A percentile compares a stretch with the other conserved stretches of the same genome.
Evolutionary conservation across 2,329 filamentous ascomycete genomes (phyloP).

Genomic region (Leptoxyphium fumago): DNA sequence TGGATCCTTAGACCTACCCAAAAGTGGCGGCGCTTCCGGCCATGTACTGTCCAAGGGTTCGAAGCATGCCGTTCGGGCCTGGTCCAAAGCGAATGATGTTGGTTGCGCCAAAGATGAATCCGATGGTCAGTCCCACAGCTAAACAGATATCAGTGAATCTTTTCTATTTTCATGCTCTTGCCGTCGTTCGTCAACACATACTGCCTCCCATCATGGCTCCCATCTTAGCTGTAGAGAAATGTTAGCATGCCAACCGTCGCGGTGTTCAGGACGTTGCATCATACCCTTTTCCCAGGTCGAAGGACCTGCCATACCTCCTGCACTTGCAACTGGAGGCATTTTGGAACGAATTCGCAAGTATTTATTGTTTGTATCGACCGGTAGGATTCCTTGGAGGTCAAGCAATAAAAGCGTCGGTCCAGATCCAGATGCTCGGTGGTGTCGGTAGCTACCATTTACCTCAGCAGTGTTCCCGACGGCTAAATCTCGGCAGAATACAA

Average conservation of each 20-base stretch:
- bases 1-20: slow-evolving; percentile 45
- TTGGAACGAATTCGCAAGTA: not conserved
- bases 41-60: slow-evolving; percentile 95
- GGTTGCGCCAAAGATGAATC: slow-evolving; percentile 85
- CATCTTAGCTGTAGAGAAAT: slow-evolving; percentile 64
- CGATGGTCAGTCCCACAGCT: slow-evolving; percentile 94
- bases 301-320: slow-evolving; percentile 33
- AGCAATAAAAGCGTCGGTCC: no score
- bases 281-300: slow-evolving; percentile 59
- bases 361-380: no score
- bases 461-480: no score
- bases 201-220: slow-evolving; percentile 96
- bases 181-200: slow-evolving; percentile 37
- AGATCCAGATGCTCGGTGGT: no score
- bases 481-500: no score
- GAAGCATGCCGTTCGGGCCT: slow-evolving; percentile 82
- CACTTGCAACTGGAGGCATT: slow-evolving; percentile 12
- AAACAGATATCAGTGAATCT: slow-evolving; percentile 2
- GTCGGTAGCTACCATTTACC: no score
- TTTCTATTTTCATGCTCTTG: slow-evolving; percentile 1
- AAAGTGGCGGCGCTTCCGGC: slow-evolving; percentile 87
- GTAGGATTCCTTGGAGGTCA: no score
- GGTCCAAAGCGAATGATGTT: slow-evolving; percentile 94
- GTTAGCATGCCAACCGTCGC: slow-evolving; percentile 4
- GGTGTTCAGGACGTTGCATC: slow-evolving; percentile 10